Evolutionary conservation across 768 basidiomycete genomes (phyloP), one percentile per base, ranked within the genome.

Genomic region (Gymnopilus dilepis): DNA sequence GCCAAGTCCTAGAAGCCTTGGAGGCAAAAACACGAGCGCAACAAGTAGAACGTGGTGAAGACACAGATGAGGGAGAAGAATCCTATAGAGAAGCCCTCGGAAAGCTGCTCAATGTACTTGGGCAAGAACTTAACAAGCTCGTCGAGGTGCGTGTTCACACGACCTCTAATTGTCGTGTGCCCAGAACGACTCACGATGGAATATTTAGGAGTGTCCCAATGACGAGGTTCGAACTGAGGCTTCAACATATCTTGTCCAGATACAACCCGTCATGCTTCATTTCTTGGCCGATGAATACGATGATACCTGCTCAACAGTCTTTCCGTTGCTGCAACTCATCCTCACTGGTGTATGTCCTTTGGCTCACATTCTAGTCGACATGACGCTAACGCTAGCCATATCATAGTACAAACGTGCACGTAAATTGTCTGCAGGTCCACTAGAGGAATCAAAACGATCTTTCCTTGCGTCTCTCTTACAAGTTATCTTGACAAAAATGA

Each of bases 201-300:
- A 56, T 26, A 55, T 55, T 24, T 60, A 93, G 90, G 90, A 91
- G 51, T 82, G 76, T 60, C 69, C 83, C 15, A 80, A 83, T 37
- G 86, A 88, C 62, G 83, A 82, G 12, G 72, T 92, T 38, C 82
- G 86, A 2, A 70, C 80, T 9, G 90, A 94, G 72, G 91, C 92
- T 0, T 80, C 82, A 8, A 75, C 73, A 26, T 77, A 92, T 69
- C 79, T 94, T 55, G 77, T 80, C 34, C 86, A 91, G 67, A 76
- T 89, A 42, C 82, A 95, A 17, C 94, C 95, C 1, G 81, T 95
- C 34, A 84, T 94, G 79, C 81, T 99, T 11, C 89, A 86, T 15
- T 95, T 98, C 78, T 81, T 99, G 78, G 90, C 89, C 8, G 97
- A 99, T 70, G 82, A 89, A 26, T 92, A 93, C 65, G 93, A 96